Evolutionary conservation across 169 alveolate species (phyloP).

Genomic region (Plasmodium billcollinsi): DNA sequence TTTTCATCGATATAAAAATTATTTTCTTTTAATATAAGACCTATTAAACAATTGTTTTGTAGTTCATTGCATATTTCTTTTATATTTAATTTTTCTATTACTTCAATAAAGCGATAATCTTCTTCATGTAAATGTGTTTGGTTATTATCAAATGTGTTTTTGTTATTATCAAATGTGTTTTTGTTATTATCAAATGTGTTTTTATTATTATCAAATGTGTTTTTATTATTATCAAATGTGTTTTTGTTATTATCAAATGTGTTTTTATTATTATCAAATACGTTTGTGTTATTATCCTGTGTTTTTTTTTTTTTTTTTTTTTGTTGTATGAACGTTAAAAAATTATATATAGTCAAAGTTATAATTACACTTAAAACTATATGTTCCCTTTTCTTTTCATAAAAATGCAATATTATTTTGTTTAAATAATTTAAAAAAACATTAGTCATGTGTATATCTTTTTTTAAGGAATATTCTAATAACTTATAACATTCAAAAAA

Average conservation of each 20-base stretch:
- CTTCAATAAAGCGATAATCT: slow-evolving; percentile 5
- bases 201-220: no score
- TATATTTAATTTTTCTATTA: slow-evolving; percentile 21
- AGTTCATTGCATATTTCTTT: slow-evolving; percentile 17
- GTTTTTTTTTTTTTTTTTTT: neutral
- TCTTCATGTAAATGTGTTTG: no score
- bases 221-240: no score
- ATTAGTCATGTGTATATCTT: slow-evolving; percentile 16
- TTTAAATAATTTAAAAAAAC: slow-evolving; percentile 59
- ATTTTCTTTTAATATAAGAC: slow-evolving; percentile 39
- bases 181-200: no score
- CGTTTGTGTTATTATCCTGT: no score
- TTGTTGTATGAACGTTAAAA: slow-evolving; percentile 12
- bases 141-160: no score
- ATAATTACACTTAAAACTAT: slow-evolving; percentile 41
- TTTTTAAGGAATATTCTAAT: slow-evolving; percentile 26
- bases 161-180: no score
- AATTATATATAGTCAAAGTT: slow-evolving; percentile 60
- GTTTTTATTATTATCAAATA: no score
- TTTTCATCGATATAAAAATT: slow-evolving; percentile 47
- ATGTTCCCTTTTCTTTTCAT: slow-evolving; percentile 70
- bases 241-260: no score
- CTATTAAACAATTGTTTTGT: slow-evolving; percentile 32
- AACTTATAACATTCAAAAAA: slow-evolving; percentile 20
- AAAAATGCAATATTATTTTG: slow-evolving; percentile 30